Base-by-base conservation (phyloP, 495 filamentous ascomycete species). In the Penicillium daleae region DNA sequence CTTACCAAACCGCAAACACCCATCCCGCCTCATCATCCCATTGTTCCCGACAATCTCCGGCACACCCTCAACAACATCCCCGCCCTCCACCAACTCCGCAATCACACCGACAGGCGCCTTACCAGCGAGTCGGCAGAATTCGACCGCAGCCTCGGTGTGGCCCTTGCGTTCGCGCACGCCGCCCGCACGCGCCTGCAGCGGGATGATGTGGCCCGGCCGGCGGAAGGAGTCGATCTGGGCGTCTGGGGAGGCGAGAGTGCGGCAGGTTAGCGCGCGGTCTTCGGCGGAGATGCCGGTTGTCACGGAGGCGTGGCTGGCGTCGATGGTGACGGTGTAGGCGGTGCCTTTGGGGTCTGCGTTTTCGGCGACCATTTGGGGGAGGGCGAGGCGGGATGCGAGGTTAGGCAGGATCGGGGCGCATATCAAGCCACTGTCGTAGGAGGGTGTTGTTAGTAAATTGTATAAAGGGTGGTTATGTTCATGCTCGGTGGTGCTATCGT, bases 21-120 rank as follows among this genome's bases (percentile, higher is more conserved):
- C 90, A 83, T 98, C 93, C 61, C 92, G 85, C 66, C 93, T 78
- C 91, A 97, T 90, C 95, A 98, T 99, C 2, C 87, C 91, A 21
- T 88, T 87, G 40, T 86, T 85, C 19, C 82, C 82, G 10, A 74
- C 70, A 59, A 80, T 74, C 71, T 86, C 83, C 24, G 88, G 65
- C 37, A 85, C 82, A 21, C 82, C 85, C 12, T 85, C 86, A 6
- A 90, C 80, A 71, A 84, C 76, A 54, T 86, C 81, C 2, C 92
- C 92, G 69, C 93, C 89, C 62, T 93, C 90, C 24, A 97, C 90
- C 63, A 97, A 71, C 77, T 96, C 90, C 65, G 90, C 89, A 64
- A 99, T 97, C 1, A 93, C 94, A 55, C 85, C 92, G 0, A 86
- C 95, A 55, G 81, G 85, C 60, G 78, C 73, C 76, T 90, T 91